phyloP scores from a whole-genome alignment of 768 basidiomycete genomes.

The Sporobolomyces roseus region DNA sequence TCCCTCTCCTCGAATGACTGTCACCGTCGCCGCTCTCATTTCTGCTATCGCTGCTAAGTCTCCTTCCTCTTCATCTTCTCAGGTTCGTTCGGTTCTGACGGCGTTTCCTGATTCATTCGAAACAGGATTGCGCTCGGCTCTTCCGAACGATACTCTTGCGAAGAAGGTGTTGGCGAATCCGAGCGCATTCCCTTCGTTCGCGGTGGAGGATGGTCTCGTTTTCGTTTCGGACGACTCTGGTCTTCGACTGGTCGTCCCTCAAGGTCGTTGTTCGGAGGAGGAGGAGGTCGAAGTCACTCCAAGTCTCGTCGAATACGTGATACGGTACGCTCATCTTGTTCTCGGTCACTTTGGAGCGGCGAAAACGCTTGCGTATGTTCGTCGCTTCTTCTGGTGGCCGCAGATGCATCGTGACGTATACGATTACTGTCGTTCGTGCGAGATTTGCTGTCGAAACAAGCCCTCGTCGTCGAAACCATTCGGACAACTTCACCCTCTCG shows the following conservation, averaged over 20 bases:
- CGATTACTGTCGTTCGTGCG: conserved; percentile 10
- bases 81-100: not conserved
- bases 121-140: not conserved
- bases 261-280: not conserved
- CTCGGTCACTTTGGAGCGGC: conserved; percentile 10
- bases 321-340: not conserved
- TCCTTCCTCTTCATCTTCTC: not conserved
- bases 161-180: not conserved
- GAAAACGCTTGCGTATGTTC: not conserved
- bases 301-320: not conserved
- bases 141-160: not conserved
- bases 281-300: not conserved
- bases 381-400: conserved; percentile 17
- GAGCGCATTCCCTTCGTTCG: not conserved
- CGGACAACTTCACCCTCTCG: conserved; percentile 14
- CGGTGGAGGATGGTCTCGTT: not conserved
- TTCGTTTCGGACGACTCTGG: not conserved
- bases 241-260: not conserved
- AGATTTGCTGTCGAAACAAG: conserved; percentile 15
- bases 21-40: not conserved
- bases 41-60: not conserved
- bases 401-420: conserved; percentile 1
- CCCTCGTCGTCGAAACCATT: not conserved
- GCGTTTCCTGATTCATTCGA: not conserved
- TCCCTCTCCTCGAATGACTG: not conserved